Evolutionary conservation across 2,329 filamentous ascomycete species (phyloP).

Genomic region (Didymella keratinophila): DNA sequence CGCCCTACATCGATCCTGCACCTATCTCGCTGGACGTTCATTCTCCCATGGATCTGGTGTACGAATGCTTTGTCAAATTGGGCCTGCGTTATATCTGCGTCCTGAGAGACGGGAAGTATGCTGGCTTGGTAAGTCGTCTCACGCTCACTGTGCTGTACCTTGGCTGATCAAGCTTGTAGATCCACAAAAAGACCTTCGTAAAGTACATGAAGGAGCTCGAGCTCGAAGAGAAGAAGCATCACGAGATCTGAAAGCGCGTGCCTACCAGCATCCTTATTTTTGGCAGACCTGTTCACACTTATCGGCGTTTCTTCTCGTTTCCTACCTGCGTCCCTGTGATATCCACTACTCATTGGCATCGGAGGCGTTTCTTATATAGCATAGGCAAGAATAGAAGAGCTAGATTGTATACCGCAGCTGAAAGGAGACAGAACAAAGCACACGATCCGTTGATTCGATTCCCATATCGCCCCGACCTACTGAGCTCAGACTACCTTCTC

Average conservation of each 20-base stretch:
- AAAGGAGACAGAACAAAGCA: background rate
- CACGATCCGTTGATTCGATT: background rate
- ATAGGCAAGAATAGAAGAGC: background rate
- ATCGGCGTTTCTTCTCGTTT: background rate
- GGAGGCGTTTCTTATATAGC: background rate
- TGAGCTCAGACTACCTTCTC: background rate
- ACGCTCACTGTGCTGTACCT: background rate
- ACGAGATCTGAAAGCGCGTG: background rate
- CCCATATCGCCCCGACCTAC: background rate
- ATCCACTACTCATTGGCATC: conserved; percentile 10
- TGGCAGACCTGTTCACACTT: background rate
- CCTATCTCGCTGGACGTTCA: conserved; percentile 87
- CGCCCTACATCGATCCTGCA: conserved; percentile 88
- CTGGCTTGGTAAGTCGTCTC: conserved; percentile 74
- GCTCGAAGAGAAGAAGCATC: conserved; percentile 52
- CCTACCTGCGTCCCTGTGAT: conserved; percentile 1
- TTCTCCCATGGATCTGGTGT: conserved; percentile 92
- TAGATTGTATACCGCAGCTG: background rate
- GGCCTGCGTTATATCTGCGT: conserved; percentile 94
- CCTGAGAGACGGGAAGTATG: conserved; percentile 81
- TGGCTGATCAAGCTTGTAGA: conserved; percentile 53
- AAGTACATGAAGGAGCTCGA: conserved; percentile 90
- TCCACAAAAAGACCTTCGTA: conserved; percentile 96
- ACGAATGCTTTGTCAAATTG: conserved; percentile 95
- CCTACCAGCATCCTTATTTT: background rate